Percentiles rank a stretch among this genome's conserved stretches.
Conservation (phyloP, 495 filamentous ascomycete genomes). For the Penicillium soppii region DNA sequence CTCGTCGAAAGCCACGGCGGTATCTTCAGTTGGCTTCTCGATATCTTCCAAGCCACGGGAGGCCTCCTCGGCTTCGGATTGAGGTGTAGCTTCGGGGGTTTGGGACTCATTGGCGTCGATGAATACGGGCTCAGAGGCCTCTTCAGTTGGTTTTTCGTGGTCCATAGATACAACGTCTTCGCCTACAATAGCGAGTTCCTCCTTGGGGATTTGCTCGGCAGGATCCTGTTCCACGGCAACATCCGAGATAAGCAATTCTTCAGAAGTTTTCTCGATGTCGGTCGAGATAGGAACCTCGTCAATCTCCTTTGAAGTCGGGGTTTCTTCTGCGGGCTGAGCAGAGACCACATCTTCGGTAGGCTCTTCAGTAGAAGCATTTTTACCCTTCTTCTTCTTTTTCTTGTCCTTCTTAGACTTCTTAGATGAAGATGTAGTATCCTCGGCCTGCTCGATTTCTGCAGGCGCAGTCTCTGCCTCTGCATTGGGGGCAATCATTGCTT, state of each 20-base stretch:
- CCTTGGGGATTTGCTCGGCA: not conserved
- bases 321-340: not conserved
- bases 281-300: not conserved
- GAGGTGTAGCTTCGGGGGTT: not conserved
- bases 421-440: constrained; percentile 16
- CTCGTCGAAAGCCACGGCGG: not conserved
- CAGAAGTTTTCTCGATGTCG: not conserved
- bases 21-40: not conserved
- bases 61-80: not conserved
- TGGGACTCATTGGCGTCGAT: not conserved
- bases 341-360: not conserved
- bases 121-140: not conserved
- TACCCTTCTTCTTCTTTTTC: constrained; percentile 38
- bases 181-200: not conserved
- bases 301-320: not conserved
- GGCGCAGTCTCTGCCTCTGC: constrained; percentile 1
- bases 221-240: constrained; percentile 2
- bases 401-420: constrained; percentile 39
- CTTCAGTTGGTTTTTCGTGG: not conserved
- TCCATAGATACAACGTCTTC: not conserved
- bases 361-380: constrained; percentile 17
- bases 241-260: not conserved
- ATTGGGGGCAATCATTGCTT: not conserved
- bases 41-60: not conserved
- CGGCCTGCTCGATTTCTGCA: constrained; percentile 9